These are phyloP conservation scores for Aspergillus ostianus DNA, from an alignment of 495 filamentous ascomycete genomes.

Conservation along the genomic window DNA sequence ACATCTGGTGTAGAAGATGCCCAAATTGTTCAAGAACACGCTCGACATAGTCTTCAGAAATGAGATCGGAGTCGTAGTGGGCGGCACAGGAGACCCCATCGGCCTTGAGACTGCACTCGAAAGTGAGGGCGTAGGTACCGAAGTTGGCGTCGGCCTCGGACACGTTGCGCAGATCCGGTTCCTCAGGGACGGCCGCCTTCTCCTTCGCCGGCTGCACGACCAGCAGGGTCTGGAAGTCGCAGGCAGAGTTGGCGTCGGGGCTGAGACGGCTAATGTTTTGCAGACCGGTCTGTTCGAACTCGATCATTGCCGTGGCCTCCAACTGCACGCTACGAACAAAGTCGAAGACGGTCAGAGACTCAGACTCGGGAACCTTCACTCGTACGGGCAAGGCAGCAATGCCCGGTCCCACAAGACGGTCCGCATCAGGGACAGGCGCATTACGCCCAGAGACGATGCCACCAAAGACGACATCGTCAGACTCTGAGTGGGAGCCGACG, in stretches of 20 bases:
- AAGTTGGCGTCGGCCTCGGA: constrained; percentile 12
- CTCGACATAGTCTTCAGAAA: constrained; percentile 3
- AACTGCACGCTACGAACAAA: constrained; percentile 41
- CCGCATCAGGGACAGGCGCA: constrained; percentile 13
- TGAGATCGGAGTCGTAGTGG: constrained; percentile 11
- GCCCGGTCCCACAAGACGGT: constrained; percentile 24
- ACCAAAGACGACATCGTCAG: constrained; percentile 37
- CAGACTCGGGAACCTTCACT: constrained; percentile 23
- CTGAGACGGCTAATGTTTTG: constrained; percentile 55
- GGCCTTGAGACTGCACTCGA: constrained; percentile 14
- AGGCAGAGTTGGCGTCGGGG: constrained; percentile 50
- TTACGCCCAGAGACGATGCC: constrained; percentile 21
- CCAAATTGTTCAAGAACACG: constrained; percentile 11
- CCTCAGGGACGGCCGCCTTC: constrained; percentile 26
- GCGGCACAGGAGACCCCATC: constrained; percentile 5
- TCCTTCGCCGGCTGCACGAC: constrained; percentile 48
- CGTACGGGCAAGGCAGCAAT: constrained; percentile 37
- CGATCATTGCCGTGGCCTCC: constrained; percentile 35
- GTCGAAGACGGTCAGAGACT: constrained; percentile 23
- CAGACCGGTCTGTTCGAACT: constrained; percentile 46
- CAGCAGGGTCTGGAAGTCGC: constrained; percentile 54
- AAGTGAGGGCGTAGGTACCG: constrained; percentile 19
- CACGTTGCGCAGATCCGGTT: constrained; percentile 30
- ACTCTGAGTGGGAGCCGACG: constrained; percentile 34
- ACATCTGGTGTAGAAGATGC: constrained; percentile 11